A percentile compares a stretch with the other conserved stretches of the same genome.
These are phyloP conservation scores for Metschnikowia santaceciliae DNA, from an alignment of 805 yeast genomes.

Conservation along the genomic window DNA sequence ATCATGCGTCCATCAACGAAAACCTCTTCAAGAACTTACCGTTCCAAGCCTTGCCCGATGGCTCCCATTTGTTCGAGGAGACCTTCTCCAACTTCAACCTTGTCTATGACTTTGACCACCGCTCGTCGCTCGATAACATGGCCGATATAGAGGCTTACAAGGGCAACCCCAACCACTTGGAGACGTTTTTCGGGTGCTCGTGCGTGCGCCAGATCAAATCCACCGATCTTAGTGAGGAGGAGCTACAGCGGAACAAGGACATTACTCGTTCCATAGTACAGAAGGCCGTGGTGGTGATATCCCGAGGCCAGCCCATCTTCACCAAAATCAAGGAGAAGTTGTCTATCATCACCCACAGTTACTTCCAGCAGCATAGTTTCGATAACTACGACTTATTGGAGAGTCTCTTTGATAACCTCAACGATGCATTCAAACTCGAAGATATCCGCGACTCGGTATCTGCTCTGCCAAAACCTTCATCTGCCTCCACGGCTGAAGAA, in stretches of 20 bases:
- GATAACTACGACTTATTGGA: conserved; percentile 64
- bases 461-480: conserved; percentile 10
- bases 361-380: conserved; percentile 77
- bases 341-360: conserved; percentile 82
- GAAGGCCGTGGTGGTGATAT: conserved; percentile 83
- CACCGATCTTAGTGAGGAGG: conserved; percentile 47
- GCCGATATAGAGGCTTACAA: conserved; percentile 30
- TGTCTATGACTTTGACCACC: conserved; percentile 56
- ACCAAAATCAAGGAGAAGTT: conserved; percentile 86
- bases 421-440: conserved; percentile 26
- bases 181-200: conserved; percentile 88
- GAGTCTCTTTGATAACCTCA: conserved; percentile 64
- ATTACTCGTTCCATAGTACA: conserved; percentile 86
- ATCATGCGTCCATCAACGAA: conserved; percentile 22
- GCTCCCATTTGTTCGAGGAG: conserved; percentile 90
- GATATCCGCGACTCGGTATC: conserved; percentile 14
- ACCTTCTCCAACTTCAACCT: conserved; percentile 88
- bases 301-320: conserved; percentile 74
- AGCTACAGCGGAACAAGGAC: conserved; percentile 49
- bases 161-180: conserved; percentile 40
- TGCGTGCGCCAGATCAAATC: conserved; percentile 82
- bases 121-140: conserved; percentile 44
- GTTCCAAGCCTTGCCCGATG: conserved; percentile 94
- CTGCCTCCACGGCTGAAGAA: conserved; percentile 5
- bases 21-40: conserved; percentile 81